Evolutionary conservation across 2,329 filamentous ascomycete species (phyloP).

Genomic region (Basipetospora chlamydospora): DNA sequence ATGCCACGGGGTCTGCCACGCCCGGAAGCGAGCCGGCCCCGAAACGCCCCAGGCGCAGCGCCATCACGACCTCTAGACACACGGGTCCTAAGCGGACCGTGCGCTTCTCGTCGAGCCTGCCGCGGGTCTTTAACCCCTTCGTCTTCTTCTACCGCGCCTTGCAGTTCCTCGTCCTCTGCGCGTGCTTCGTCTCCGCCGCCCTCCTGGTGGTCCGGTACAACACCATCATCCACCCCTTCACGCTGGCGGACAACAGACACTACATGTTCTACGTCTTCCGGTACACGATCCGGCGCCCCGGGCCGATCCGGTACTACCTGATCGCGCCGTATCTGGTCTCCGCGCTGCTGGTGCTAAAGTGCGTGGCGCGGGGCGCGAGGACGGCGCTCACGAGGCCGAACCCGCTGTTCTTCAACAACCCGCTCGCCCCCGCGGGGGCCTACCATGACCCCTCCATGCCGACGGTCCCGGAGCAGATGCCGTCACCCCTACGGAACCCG

Average conservation of each 20-base stretch:
- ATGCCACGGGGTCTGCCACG: background rate
- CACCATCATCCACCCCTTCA: slow-evolving; percentile 91
- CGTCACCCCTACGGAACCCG: background rate
- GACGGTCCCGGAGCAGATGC: background rate
- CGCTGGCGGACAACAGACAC: slow-evolving; percentile 88
- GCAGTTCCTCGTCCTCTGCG: slow-evolving; percentile 18
- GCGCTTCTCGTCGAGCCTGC: background rate
- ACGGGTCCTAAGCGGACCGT: too few relatives aligned
- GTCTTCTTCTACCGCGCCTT: slow-evolving; percentile 19
- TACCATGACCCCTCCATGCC: slow-evolving; percentile 4
- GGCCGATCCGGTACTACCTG: slow-evolving; percentile 49
- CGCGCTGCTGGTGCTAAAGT: slow-evolving; percentile 49
- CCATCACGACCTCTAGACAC: too few relatives aligned
- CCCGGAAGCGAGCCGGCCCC: background rate
- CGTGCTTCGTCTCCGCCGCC: slow-evolving; percentile 15
- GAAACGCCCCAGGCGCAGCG: background rate
- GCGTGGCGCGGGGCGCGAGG: slow-evolving; percentile 28
- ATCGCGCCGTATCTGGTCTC: slow-evolving; percentile 56
- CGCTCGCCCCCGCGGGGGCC: slow-evolving; percentile 12
- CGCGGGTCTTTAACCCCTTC: background rate
- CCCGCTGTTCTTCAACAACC: slow-evolving; percentile 18
- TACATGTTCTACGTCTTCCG: slow-evolving; percentile 97
- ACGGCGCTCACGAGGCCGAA: slow-evolving; percentile 3
- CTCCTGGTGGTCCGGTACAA: slow-evolving; percentile 54
- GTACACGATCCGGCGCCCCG: slow-evolving; percentile 55